Conservation (phyloP, 805 yeast genomes). For the Candida nemodendra region DNA sequence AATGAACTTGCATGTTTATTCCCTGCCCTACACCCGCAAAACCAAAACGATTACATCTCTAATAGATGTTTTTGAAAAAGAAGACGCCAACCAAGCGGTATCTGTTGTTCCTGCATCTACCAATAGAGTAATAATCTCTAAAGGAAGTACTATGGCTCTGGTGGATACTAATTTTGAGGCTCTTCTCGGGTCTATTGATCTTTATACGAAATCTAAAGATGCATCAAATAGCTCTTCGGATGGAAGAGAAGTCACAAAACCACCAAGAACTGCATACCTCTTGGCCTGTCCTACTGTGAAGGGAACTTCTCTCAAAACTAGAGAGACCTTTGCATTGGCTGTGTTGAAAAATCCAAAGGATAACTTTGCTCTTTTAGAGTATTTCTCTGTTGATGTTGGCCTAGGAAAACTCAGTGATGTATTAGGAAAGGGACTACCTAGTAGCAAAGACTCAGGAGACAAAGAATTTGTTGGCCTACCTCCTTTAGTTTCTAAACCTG, state of each 20-base stretch:
- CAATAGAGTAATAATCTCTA: constrained; percentile 46
- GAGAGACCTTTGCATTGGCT: constrained; percentile 41
- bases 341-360: constrained; percentile 42
- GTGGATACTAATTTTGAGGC: constrained; percentile 46
- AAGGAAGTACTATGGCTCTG: constrained; percentile 39
- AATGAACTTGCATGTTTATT: constrained; percentile 22
- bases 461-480: constrained; percentile 28
- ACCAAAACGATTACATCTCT: constrained; percentile 27
- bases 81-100: constrained; percentile 25
- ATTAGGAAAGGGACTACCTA: constrained; percentile 56
- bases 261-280: constrained; percentile 30
- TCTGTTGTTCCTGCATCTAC: constrained; percentile 42
- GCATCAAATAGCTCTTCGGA: constrained; percentile 4
- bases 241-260: constrained; percentile 13
- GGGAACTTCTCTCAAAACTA: constrained; percentile 43
- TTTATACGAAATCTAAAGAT: constrained; percentile 30
- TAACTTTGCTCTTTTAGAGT: constrained; percentile 42
- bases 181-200: constrained; percentile 30
- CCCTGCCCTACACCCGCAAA: constrained; percentile 34
- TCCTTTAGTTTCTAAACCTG: constrained; percentile 18
- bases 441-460: constrained; percentile 2
- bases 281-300: constrained; percentile 36
- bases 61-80: constrained; percentile 25
- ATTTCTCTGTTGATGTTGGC: constrained; percentile 58
- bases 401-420: constrained; percentile 66